Evolutionary conservation across 2,329 filamentous ascomycete genomes (phyloP).

Genomic region (Pseudogymnoascus sp.): DNA sequence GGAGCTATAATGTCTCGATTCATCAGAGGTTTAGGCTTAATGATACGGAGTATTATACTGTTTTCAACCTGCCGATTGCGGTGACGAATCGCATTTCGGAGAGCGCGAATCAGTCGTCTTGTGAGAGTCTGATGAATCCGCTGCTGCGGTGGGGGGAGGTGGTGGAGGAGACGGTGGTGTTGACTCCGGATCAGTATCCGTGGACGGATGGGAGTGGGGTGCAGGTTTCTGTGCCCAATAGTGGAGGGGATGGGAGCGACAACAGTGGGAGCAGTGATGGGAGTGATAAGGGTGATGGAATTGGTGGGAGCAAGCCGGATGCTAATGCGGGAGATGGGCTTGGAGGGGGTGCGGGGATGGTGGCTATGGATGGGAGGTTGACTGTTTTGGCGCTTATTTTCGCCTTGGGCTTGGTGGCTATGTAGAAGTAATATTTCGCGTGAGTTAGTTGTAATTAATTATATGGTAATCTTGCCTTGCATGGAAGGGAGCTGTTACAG

Average conservation of each 20-base stretch:
- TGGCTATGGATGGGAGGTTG: not conserved
- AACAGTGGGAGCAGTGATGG: not conserved
- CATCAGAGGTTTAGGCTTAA: constrained; percentile 64
- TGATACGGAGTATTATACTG: constrained; percentile 56
- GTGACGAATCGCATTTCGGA: constrained; percentile 55
- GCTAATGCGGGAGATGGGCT: not conserved
- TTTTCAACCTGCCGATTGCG: constrained; percentile 63
- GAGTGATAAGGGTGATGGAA: not conserved
- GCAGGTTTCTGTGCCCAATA: not conserved
- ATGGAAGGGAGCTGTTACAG: not conserved
- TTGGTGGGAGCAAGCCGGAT: not conserved
- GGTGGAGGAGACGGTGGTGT: not conserved
- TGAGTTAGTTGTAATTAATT: not conserved
- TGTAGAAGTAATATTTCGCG: not conserved
- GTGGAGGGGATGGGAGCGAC: not conserved
- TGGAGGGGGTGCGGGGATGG: not conserved
- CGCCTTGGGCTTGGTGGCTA: not conserved
- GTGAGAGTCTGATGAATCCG: not conserved
- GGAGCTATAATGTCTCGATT: constrained; percentile 51
- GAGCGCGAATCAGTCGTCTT: not conserved
- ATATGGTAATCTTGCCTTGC: not conserved
- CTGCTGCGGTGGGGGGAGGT: not conserved
- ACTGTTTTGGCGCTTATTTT: not conserved
- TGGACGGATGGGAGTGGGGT: constrained; percentile 7
- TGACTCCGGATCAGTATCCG: not conserved